These are phyloP conservation scores for Phytophthora kernoviae DNA, from an alignment of 352 stramenopile species.

Conservation along the genomic window DNA sequence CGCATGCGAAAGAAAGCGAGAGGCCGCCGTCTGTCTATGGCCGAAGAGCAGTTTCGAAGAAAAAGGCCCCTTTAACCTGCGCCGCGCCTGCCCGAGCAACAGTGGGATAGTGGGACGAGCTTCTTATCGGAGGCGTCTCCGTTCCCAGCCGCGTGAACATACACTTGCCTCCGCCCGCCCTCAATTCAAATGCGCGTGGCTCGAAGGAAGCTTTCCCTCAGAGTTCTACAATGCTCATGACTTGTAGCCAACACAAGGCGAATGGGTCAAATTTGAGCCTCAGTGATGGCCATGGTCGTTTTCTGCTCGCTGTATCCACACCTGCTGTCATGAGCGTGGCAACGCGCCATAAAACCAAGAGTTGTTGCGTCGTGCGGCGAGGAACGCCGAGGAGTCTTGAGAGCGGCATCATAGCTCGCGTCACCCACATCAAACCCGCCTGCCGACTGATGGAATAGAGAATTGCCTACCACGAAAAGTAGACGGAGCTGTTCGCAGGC, in stretches of 20 bases:
- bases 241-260: no score
- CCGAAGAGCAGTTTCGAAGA: slow-evolving; percentile 44
- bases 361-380: not conserved
- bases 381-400: not conserved
- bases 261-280: no score
- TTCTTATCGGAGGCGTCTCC: slow-evolving; percentile 6
- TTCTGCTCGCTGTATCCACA: slow-evolving; percentile 15
- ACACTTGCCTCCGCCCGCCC: slow-evolving; percentile 3
- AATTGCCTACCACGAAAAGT: no score
- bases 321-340: slow-evolving; percentile 13
- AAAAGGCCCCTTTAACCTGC: slow-evolving; percentile 17
- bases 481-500: slow-evolving; percentile 1
- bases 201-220: no score
- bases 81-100: slow-evolving; percentile 11
- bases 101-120: slow-evolving; percentile 29
- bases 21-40: slow-evolving; percentile 16
- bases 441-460: not conserved
- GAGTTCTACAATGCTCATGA: no score
- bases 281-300: slow-evolving; percentile 14
- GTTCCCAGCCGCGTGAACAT: slow-evolving; percentile 1
- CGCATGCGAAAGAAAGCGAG: slow-evolving; percentile 7
- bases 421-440: no score
- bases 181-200: not conserved
- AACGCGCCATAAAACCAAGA: not conserved
- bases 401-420: not conserved